Evolutionary conservation across 179 eudicot species (phyloP).

Genomic region (Spinacia oleracea): DNA sequence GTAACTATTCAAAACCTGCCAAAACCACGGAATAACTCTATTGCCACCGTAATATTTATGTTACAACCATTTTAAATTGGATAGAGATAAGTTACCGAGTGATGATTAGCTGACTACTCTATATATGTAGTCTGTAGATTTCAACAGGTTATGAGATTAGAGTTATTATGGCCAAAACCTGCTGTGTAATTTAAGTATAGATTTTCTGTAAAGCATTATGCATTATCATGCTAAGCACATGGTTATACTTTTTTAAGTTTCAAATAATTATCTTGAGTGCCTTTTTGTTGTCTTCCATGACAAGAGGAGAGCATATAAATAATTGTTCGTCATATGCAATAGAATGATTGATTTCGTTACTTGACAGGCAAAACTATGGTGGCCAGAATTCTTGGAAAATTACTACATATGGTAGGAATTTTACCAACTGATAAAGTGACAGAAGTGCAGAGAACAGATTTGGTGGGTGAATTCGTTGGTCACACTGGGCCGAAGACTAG

Average conservation of each 20-base stretch:
- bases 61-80: neutral
- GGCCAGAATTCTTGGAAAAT: constrained; percentile 88
- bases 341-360: constrained; percentile 17
- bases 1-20: neutral
- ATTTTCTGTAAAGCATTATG: constrained; percentile 19
- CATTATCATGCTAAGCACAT: constrained; percentile 8
- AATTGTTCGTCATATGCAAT: neutral
- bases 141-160: neutral
- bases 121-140: neutral
- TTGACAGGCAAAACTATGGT: constrained; percentile 91
- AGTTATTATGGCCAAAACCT: neutral
- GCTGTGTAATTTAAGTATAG: constrained; percentile 11
- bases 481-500: constrained; percentile 96
- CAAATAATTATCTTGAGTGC: constrained; percentile 4
- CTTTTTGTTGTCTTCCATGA: constrained; percentile 4
- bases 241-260: neutral
- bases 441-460: constrained; percentile 95
- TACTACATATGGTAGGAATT: constrained; percentile 89
- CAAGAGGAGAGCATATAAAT: neutral
- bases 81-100: neutral
- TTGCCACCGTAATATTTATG: neutral
- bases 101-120: neutral
- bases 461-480: constrained; percentile 97
- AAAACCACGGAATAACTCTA: neutral
- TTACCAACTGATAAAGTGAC: constrained; percentile 89